Evolutionary conservation across 805 yeast species (phyloP).

Genomic region (Metschnikowia continentalis): DNA sequence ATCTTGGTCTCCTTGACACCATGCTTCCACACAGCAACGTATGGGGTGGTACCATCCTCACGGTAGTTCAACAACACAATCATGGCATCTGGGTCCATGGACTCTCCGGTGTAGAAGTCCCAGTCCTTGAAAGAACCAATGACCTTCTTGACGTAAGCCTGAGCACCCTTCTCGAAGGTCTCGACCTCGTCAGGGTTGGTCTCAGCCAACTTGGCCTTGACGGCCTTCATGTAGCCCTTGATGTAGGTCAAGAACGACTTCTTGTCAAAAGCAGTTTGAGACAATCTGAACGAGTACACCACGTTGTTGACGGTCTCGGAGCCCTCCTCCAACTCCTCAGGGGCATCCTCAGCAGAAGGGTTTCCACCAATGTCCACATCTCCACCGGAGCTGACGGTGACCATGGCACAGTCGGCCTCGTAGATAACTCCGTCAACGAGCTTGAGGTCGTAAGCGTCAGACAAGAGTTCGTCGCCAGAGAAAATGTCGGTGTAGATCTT

Average conservation of each 20-base stretch:
- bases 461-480: constrained; percentile 93
- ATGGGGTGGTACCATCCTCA: constrained; percentile 99
- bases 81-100: constrained; percentile 99
- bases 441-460: constrained; percentile 92
- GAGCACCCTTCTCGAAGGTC: constrained; percentile 95
- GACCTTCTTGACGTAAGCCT: constrained; percentile 92
- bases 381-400: constrained; percentile 75
- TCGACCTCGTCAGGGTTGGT: constrained; percentile 81
- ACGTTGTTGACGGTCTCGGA: constrained; percentile 94
- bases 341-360: constrained; percentile 97
- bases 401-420: constrained; percentile 96
- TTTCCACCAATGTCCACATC: constrained; percentile 98
- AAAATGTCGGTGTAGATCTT: constrained; percentile 62
- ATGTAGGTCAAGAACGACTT: constrained; percentile 94
- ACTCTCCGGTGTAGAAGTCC: constrained; percentile 99
- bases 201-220: constrained; percentile 90
- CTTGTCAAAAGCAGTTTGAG: constrained; percentile 94
- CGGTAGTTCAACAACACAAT: constrained; percentile 97
- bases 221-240: constrained; percentile 97
- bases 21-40: constrained; percentile 97
- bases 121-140: constrained; percentile 95
- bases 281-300: constrained; percentile 97
- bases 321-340: constrained; percentile 77
- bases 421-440: constrained; percentile 86
- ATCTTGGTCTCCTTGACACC: constrained; percentile 88